These are phyloP conservation scores for Senna tora DNA, from an alignment of 306 rosid species.

Conservation along the genomic window DNA sequence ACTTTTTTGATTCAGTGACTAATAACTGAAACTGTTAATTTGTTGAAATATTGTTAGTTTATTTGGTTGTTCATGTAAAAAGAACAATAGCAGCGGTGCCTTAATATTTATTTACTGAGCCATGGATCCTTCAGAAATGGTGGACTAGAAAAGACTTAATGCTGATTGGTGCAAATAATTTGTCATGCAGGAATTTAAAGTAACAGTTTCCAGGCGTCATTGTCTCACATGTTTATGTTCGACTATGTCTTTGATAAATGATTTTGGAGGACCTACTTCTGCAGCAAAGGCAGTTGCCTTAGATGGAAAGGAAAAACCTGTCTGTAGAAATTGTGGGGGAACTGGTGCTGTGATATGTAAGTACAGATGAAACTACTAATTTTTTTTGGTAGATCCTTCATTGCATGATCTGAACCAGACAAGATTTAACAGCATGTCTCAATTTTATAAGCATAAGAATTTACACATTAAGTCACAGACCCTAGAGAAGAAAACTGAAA, in stretches of 20 bases:
- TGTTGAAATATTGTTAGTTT: not conserved
- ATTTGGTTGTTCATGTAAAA: not conserved
- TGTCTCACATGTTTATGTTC: slow-evolving; percentile 80
- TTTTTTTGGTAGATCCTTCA: not conserved
- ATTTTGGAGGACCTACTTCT: slow-evolving; percentile 40
- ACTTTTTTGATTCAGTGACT: not conserved
- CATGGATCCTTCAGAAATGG: not conserved
- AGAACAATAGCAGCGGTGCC: not conserved
- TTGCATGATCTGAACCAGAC: not conserved
- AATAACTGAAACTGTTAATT: not conserved
- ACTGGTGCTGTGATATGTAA: slow-evolving; percentile 86
- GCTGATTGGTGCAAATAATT: not conserved
- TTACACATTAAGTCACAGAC: not conserved
- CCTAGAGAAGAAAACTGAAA: slow-evolving; percentile 1
- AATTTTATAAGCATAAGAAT: not conserved
- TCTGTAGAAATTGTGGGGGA: slow-evolving; percentile 86
- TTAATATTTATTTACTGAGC: not conserved
- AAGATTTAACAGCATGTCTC: not conserved
- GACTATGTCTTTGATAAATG: slow-evolving; percentile 49
- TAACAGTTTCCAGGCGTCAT: slow-evolving; percentile 61
- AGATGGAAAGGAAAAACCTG: slow-evolving; percentile 65
- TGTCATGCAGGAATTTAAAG: slow-evolving; percentile 48
- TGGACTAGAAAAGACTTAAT: not conserved
- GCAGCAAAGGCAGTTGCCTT: slow-evolving; percentile 53
- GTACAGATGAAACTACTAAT: slow-evolving; percentile 24